A percentile compares a stretch with the other conserved stretches of the same genome.
Evolutionary conservation across 139 green algal genomes (phyloP).

Genomic region (Zygnema circumcarinatum): DNA sequence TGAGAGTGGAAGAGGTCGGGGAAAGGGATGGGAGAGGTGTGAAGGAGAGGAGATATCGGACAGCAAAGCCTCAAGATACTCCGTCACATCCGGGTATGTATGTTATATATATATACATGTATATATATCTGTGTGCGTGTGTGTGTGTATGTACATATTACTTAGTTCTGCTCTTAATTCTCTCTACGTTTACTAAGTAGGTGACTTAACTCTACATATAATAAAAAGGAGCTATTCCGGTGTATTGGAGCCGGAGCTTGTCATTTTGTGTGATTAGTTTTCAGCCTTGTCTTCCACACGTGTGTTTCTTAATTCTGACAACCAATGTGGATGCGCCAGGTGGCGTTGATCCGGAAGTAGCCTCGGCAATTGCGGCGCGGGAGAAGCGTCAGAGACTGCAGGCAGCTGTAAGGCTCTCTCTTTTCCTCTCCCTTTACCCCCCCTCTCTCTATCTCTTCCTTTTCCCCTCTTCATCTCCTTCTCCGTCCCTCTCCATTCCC

Average conservation of each 20-base stretch:
- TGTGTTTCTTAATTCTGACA: no score
- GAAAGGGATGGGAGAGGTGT: background rate
- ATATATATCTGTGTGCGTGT: no score
- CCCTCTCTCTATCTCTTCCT: background rate
- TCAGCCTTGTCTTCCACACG: no score
- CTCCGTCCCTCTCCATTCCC: no score
- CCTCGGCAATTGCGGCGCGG: conserved; percentile 22
- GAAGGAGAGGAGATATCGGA: conserved; percentile 11
- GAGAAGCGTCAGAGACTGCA: conserved; percentile 10
- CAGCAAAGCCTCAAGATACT: conserved; percentile 20
- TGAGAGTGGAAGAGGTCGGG: background rate
- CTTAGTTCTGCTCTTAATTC: no score
- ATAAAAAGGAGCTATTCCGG: no score
- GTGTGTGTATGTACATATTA: no score
- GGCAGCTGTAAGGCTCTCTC: background rate
- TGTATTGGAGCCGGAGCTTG: no score
- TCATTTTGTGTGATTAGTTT: no score
- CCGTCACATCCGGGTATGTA: conserved; percentile 31
- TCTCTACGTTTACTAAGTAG: no score
- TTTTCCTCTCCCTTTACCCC: background rate
- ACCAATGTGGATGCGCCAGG: conserved; percentile 12
- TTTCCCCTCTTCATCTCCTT: background rate
- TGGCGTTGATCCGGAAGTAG: conserved; percentile 24
- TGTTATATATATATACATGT: no score
- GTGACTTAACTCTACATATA: no score